Conservation (phyloP, 805 yeast genomes). For the Hanseniaspora occidentalis region DNA sequence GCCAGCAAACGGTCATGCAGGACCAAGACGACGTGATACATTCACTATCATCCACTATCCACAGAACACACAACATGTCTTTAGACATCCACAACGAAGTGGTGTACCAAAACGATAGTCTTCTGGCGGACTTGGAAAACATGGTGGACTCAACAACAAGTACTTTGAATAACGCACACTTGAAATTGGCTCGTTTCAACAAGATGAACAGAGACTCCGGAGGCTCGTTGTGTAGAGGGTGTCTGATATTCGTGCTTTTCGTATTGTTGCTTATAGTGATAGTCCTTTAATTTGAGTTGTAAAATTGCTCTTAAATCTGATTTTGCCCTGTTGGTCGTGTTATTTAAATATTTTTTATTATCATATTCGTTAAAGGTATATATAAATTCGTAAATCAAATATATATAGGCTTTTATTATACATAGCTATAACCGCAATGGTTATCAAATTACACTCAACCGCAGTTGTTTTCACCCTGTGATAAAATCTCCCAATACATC, state of each 20-base stretch:
- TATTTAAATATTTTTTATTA: no score
- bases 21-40: conserved; percentile 35
- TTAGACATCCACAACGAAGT: conserved; percentile 35
- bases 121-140: conserved; percentile 37
- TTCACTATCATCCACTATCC: conserved; percentile 30
- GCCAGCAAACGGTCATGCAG: conserved; percentile 35
- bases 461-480: no score
- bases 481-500: no score
- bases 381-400: background rate
- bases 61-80: conserved; percentile 33
- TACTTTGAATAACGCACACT: conserved; percentile 30
- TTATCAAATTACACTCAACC: no score
- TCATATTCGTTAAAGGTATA: no score
- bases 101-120: conserved; percentile 31
- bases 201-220: conserved; percentile 14
- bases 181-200: conserved; percentile 28
- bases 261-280: conserved; percentile 7
- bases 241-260: background rate
- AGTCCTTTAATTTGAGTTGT: background rate
- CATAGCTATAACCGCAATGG: no score
- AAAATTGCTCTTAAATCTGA: no score
- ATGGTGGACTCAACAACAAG: conserved; percentile 32
- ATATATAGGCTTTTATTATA: no score
- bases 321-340: no score
- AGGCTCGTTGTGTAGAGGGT: background rate